These are phyloP conservation scores for Corymbia citriodora DNA, from an alignment of 441 rosid species.

Conservation along the genomic window DNA sequence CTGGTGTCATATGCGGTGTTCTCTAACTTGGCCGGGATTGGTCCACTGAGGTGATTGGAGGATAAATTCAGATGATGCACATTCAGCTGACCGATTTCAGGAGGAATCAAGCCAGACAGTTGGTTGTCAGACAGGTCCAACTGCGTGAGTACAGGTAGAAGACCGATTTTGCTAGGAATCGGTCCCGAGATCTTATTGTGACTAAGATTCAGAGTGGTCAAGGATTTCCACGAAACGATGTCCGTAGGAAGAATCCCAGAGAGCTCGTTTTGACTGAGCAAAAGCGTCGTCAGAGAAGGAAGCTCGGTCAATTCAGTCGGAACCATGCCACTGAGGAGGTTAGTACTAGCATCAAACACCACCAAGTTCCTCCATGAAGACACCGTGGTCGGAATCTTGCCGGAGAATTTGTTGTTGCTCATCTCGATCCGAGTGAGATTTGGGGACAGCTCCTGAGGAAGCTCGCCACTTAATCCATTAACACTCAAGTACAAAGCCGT, in stretches of 20 bases:
- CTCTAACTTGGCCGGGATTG: constrained; percentile 34
- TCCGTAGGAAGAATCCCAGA: constrained; percentile 38
- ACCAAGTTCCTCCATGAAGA: constrained; percentile 24
- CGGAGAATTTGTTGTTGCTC: constrained; percentile 41
- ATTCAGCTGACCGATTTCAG: constrained; percentile 13
- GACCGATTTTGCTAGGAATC: constrained; percentile 32
- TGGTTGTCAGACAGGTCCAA: constrained; percentile 35
- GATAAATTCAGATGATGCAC: constrained; percentile 38
- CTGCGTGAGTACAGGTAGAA: constrained; percentile 9
- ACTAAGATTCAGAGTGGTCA: constrained; percentile 32
- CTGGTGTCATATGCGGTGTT: constrained; percentile 28
- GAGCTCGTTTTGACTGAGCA: constrained; percentile 41
- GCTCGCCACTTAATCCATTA: constrained; percentile 39
- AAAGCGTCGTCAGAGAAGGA: constrained; percentile 16
- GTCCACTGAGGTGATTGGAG: constrained; percentile 42
- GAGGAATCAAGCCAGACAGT: constrained; percentile 30
- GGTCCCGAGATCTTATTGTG: constrained; percentile 36
- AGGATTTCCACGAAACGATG: constrained; percentile 39
- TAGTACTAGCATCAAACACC: constrained; percentile 41
- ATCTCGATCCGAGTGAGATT: constrained; percentile 32
- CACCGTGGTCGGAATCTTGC: constrained; percentile 31
- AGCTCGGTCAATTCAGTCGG: constrained; percentile 39
- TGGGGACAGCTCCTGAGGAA: constrained; percentile 30
- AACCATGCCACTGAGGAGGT: constrained; percentile 36
- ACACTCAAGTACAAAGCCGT: constrained; percentile 9